phyloP scores from a whole-genome alignment of 768 basidiomycete species.

The Austroboletus eburneus region DNA sequence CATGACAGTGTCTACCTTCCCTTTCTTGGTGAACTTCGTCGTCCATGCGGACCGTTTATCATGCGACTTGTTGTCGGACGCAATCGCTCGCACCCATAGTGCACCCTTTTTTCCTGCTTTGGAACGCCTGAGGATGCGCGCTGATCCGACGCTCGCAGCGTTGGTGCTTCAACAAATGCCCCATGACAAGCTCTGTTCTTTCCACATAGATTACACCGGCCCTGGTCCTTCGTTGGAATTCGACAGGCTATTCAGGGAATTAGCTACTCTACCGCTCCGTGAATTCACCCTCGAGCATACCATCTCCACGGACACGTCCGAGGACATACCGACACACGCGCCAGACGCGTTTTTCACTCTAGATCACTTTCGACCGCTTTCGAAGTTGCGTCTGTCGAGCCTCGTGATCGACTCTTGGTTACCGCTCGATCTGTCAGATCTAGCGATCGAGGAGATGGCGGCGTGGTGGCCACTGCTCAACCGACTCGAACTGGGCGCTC shows the following conservation, averaged over 20 bases:
- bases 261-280: conserved; percentile 32
- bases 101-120: conserved; percentile 34
- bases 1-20: conserved; percentile 35
- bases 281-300: conserved; percentile 41
- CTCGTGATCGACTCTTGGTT: conserved; percentile 39
- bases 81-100: conserved; percentile 1
- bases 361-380: conserved; percentile 33
- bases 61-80: conserved; percentile 14
- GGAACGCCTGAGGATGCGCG: conserved; percentile 38
- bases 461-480: conserved; percentile 45
- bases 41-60: conserved; percentile 41
- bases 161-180: conserved; percentile 34
- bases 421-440: conserved; percentile 37
- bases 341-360: conserved; percentile 18
- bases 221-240: conserved; percentile 28
- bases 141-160: conserved; percentile 32
- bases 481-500: conserved; percentile 39
- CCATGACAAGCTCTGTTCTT: conserved; percentile 29
- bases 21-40: conserved; percentile 38
- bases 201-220: conserved; percentile 39
- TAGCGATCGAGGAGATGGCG: conserved; percentile 35
- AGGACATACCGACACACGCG: conserved; percentile 24
- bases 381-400: conserved; percentile 32
- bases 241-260: conserved; percentile 31
- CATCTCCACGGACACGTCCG: conserved; percentile 25